phyloP scores from a whole-genome alignment of 768 basidiomycete species.

The Grammothele lineata region DNA sequence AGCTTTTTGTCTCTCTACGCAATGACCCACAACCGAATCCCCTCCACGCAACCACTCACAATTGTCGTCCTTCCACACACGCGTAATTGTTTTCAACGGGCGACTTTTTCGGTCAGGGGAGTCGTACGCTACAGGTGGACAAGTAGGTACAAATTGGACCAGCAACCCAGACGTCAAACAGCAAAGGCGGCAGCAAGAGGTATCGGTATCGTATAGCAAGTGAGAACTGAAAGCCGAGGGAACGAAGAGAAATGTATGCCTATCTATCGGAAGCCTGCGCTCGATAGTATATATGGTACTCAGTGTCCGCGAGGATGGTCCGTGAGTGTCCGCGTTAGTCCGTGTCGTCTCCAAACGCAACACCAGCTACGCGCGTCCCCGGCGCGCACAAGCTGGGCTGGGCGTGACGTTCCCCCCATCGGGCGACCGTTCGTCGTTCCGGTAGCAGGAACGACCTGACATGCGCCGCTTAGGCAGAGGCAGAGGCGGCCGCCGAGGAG shows the following conservation, averaged over 20 bases:
- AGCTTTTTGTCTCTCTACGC: no score
- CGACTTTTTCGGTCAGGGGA: neutral
- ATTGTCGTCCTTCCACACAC: no score
- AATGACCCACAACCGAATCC: no score
- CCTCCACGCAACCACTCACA: no score
- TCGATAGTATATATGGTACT: neutral
- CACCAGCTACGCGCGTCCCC: no score
- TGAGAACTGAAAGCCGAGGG: neutral
- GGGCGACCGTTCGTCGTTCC: no score
- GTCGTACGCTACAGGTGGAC: neutral
- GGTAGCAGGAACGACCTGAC: no score
- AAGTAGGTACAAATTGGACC: slow-evolving; percentile 2
- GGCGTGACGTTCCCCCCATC: no score
- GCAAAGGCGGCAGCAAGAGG: neutral
- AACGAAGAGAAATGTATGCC: neutral
- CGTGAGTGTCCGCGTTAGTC: neutral
- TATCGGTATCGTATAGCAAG: slow-evolving; percentile 3
- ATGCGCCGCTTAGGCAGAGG: no score
- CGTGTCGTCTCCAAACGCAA: no score
- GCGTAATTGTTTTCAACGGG: neutral
- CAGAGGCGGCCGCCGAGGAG: slow-evolving; percentile 14
- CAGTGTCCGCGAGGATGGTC: no score
- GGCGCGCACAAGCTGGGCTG: no score
- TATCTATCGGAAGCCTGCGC: slow-evolving; percentile 4
- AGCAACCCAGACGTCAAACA: slow-evolving; percentile 2